Conservation (phyloP, 225 moss, liverwort and hornwort species). For the Sphagnum tenellum region DNA sequence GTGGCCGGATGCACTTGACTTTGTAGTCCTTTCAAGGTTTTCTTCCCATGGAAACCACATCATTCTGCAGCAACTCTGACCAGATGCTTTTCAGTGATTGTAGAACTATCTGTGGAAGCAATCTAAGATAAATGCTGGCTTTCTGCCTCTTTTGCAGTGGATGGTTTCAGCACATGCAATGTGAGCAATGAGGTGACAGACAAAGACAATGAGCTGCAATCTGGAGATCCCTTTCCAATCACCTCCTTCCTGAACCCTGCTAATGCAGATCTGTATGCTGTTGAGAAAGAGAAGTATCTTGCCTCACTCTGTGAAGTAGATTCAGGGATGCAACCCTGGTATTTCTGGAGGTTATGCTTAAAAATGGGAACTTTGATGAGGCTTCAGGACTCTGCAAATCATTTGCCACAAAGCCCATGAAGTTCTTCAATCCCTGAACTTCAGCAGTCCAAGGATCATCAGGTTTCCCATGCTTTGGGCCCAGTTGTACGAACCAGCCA, state of each 20-base stretch:
- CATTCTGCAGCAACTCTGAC: too few species aligned
- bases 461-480: constrained; percentile 78
- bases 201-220: constrained; percentile 47
- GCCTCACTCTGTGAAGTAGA: constrained; percentile 42
- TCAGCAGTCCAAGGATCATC: not conserved
- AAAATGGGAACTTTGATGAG: constrained; percentile 77
- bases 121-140: too few species aligned
- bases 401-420: constrained; percentile 15
- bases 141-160: too few species aligned
- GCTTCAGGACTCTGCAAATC: constrained; percentile 51
- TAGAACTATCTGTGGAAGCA: too few species aligned
- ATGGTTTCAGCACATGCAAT: constrained; percentile 7
- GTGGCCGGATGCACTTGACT: too few species aligned
- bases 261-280: constrained; percentile 56
- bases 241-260: constrained; percentile 24
- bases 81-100: too few species aligned
- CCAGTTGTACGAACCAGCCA: constrained; percentile 91
- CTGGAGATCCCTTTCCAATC: constrained; percentile 56
- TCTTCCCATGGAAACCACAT: too few species aligned
- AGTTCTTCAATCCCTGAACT: constrained; percentile 10
- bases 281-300: constrained; percentile 81
- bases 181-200: constrained; percentile 32
- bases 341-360: constrained; percentile 97
- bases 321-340: constrained; percentile 29
- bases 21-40: too few species aligned